These are phyloP conservation scores for Cyphellophora attinorum DNA, from an alignment of 2,329 filamentous ascomycete species.

Conservation along the genomic window DNA sequence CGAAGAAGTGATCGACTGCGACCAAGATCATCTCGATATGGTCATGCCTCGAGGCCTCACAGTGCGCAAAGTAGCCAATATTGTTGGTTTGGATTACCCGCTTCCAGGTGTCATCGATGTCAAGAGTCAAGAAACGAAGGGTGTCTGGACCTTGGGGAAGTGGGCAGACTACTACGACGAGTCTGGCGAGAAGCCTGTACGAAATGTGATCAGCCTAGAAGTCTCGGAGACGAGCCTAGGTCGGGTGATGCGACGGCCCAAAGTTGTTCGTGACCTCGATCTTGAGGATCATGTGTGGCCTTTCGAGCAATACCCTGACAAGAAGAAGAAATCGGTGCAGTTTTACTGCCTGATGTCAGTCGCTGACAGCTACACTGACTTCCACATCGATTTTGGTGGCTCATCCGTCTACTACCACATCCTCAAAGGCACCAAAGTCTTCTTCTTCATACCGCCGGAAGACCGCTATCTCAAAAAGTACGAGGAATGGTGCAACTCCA, in stretches of 20 bases:
- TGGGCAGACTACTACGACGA: constrained; percentile 61
- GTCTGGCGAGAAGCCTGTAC: constrained; percentile 49
- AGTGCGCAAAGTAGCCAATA: constrained; percentile 52
- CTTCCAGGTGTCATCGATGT: constrained; percentile 57
- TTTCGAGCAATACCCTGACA: constrained; percentile 37
- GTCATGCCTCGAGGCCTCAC: constrained; percentile 56
- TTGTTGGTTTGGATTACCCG: constrained; percentile 51
- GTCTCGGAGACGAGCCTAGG: constrained; percentile 56
- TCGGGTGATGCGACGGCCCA: constrained; percentile 51
- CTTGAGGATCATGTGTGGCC: constrained; percentile 44
- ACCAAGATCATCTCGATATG: constrained; percentile 59
- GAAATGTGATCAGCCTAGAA: constrained; percentile 61
- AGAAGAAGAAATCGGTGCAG: constrained; percentile 53
- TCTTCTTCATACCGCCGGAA: constrained; percentile 62
- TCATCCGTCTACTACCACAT: constrained; percentile 65
- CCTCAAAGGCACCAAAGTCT: constrained; percentile 58
- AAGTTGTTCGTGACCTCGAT: constrained; percentile 54
- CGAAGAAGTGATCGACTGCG: constrained; percentile 45
- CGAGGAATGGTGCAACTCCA: constrained; percentile 61
- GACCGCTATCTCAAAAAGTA: constrained; percentile 61
- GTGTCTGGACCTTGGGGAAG: constrained; percentile 54
- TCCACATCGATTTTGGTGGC: constrained; percentile 63
- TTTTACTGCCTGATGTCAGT: constrained; percentile 65
- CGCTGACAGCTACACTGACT: constrained; percentile 61
- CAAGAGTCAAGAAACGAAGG: constrained; percentile 57